Percentiles rank a stretch among this genome's conserved stretches.
These are phyloP conservation scores for Acorus gramineus DNA, from an alignment of 106 monocot species.

Conservation along the genomic window DNA sequence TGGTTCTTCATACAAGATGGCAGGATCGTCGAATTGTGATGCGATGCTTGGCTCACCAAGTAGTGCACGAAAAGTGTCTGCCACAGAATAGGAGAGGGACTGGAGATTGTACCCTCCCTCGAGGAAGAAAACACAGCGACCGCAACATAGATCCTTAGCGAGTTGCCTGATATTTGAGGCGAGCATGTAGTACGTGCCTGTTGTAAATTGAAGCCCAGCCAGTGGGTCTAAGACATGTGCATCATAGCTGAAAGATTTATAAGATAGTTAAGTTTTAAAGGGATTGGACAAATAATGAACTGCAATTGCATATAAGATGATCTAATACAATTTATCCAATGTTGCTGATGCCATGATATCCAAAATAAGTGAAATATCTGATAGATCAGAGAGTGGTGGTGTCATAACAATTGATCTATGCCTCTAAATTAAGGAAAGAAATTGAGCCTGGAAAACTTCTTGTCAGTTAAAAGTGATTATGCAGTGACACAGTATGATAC, in stretches of 20 bases:
- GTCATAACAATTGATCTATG: too few relatives aligned
- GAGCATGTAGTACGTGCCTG: conserved; percentile 82
- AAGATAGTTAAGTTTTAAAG: background rate
- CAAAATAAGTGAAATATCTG: too few relatives aligned
- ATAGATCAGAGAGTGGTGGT: too few relatives aligned
- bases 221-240: conserved; percentile 87
- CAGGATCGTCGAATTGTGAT: conserved; percentile 63
- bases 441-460: too few relatives aligned
- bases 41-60: conserved; percentile 73
- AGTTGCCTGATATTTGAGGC: conserved; percentile 67
- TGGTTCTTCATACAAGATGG: conserved; percentile 54
- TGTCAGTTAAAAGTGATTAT: too few relatives aligned
- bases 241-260: conserved; percentile 58
- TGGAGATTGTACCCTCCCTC: conserved; percentile 97
- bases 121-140: conserved; percentile 67
- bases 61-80: conserved; percentile 71
- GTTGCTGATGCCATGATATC: too few relatives aligned
- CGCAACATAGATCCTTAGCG: conserved; percentile 48
- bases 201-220: conserved; percentile 85
- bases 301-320: too few relatives aligned
- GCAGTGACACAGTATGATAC: too few relatives aligned
- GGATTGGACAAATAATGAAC: background rate
- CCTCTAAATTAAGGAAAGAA: too few relatives aligned
- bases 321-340: too few relatives aligned
- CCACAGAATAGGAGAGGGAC: conserved; percentile 81